phyloP scores from a whole-genome alignment of 768 basidiomycete species.

The Termitomyces sp. region DNA sequence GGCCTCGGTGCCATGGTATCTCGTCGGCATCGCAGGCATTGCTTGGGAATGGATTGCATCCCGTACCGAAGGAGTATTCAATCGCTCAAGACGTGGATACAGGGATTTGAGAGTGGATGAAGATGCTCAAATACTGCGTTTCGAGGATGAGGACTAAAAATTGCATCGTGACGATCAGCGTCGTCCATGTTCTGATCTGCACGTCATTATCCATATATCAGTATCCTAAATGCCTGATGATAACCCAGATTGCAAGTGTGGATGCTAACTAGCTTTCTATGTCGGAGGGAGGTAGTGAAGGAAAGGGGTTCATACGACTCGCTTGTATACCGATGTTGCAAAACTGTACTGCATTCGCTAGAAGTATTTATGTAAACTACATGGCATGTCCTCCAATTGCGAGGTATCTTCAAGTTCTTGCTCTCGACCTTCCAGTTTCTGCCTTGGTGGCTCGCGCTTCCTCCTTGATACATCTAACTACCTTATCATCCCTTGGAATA shows the following conservation, averaged over 20 bases:
- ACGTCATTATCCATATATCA: neutral
- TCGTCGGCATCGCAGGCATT: conserved; percentile 74
- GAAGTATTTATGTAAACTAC: neutral
- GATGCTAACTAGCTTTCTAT: neutral
- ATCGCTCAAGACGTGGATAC: conserved; percentile 60
- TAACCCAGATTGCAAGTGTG: neutral
- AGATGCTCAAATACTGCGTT: conserved; percentile 81
- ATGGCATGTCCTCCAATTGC: neutral
- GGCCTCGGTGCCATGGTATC: conserved; percentile 87
- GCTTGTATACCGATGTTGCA: neutral
- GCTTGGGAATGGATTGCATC: conserved; percentile 65
- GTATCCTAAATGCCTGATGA: neutral
- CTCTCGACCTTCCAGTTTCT: neutral
- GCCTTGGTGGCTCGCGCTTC: conserved; percentile 20
- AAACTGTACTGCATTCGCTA: neutral
- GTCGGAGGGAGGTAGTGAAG: neutral
- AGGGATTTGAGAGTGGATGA: conserved; percentile 80
- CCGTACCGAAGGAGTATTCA: conserved; percentile 36
- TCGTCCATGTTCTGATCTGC: neutral
- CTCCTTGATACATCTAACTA: conserved; percentile 17
- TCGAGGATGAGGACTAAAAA: conserved; percentile 68
- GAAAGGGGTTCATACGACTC: neutral
- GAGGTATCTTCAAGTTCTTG: neutral
- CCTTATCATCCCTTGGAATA: conserved; percentile 19
- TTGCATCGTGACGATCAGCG: neutral